Evolutionary conservation across 192 early-diverging fungal genomes (phyloP).

Genomic region (Funneliformis geosporum): DNA sequence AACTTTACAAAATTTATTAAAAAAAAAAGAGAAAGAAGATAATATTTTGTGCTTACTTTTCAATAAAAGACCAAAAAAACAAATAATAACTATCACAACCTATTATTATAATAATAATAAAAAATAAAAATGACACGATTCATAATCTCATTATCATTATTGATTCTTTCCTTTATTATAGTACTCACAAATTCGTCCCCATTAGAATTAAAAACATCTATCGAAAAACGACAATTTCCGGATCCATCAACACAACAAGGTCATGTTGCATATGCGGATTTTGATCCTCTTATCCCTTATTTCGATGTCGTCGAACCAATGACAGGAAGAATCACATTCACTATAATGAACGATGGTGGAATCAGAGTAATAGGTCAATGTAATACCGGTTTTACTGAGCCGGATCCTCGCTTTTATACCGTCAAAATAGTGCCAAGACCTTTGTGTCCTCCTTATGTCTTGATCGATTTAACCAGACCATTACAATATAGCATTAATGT

Average conservation of each 20-base stretch:
- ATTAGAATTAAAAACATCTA: neutral
- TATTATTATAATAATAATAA: neutral
- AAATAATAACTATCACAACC: neutral
- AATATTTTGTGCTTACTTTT: too few species aligned
- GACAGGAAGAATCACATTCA: slow-evolving; percentile 3
- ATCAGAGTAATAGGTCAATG: slow-evolving; percentile 13
- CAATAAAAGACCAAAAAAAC: neutral
- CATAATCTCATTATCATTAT: neutral
- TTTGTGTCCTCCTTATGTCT: neutral
- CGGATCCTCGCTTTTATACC: neutral
- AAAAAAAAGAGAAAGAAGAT: too few species aligned
- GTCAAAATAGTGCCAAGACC: neutral
- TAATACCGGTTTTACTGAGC: slow-evolving; percentile 14
- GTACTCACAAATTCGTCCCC: neutral
- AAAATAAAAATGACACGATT: neutral
- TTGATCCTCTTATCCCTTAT: neutral
- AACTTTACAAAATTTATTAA: too few species aligned
- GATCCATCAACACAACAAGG: neutral
- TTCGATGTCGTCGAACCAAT: neutral
- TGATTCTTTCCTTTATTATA: neutral
- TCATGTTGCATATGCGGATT: neutral
- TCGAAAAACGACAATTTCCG: neutral
- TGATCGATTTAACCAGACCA: neutral
- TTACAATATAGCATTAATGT: neutral
- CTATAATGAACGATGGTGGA: neutral